Evolutionary conservation across 2,329 filamentous ascomycete species (phyloP).

Genomic region (Aspergillus fischeri): DNA sequence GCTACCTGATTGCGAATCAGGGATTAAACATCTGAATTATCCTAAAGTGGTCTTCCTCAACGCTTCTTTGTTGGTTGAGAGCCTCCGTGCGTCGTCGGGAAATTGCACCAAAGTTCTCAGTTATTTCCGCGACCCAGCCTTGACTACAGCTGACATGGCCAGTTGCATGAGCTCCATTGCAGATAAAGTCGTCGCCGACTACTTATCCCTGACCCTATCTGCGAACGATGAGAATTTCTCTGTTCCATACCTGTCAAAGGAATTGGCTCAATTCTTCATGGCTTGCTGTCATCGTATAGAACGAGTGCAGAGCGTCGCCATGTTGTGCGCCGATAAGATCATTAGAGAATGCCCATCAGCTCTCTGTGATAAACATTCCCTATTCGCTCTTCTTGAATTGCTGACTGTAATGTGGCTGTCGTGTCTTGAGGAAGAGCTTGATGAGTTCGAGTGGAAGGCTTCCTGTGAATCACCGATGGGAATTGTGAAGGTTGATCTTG

Average conservation of each 20-base stretch:
- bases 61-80: conserved; percentile 84
- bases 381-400: conserved; percentile 90
- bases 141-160: conserved; percentile 57
- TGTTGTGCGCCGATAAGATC: conserved; percentile 77
- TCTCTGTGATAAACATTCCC: conserved; percentile 80
- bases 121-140: conserved; percentile 93
- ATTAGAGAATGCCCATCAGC: conserved; percentile 81
- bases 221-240: conserved; percentile 74
- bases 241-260: conserved; percentile 83
- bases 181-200: conserved; percentile 70
- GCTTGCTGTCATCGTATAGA: conserved; percentile 91
- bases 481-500: conserved; percentile 80
- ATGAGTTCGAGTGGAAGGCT: conserved; percentile 84
- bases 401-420: conserved; percentile 92
- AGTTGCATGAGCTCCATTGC: conserved; percentile 61
- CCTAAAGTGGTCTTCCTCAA: conserved; percentile 90
- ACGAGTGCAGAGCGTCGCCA: conserved; percentile 83
- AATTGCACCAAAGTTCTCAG: conserved; percentile 85
- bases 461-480: conserved; percentile 73
- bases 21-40: conserved; percentile 80
- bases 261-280: conserved; percentile 80
- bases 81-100: conserved; percentile 76
- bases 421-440: conserved; percentile 89
- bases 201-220: conserved; percentile 69
- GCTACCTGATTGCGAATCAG: conserved; percentile 69